These are phyloP conservation scores for Nitzschia sp. DNA, from an alignment of 108 stramenopile species.

Conservation along the genomic window DNA sequence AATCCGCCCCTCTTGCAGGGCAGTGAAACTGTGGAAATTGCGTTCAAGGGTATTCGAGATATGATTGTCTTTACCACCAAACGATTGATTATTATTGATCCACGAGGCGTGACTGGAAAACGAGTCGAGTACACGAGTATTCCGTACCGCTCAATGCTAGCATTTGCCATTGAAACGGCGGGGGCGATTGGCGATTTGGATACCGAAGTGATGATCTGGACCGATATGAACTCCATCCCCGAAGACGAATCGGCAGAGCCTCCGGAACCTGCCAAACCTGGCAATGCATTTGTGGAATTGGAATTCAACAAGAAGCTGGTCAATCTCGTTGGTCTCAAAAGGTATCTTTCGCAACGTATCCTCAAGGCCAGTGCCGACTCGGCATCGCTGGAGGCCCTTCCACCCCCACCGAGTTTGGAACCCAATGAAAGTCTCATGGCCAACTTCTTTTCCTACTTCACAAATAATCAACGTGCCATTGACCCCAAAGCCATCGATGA, in stretches of 20 bases:
- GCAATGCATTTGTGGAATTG: constrained; percentile 42
- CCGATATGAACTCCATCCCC: constrained; percentile 25
- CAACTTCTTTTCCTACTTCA: constrained; percentile 31
- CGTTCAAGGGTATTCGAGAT: constrained; percentile 65
- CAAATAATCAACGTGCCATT: constrained; percentile 53
- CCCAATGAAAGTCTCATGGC: constrained; percentile 9
- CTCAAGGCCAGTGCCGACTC: constrained; percentile 29
- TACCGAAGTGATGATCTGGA: constrained; percentile 50
- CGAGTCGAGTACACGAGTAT: constrained; percentile 52
- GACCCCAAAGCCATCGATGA: constrained; percentile 42
- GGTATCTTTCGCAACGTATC: constrained; percentile 42
- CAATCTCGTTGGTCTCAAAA: constrained; percentile 50
- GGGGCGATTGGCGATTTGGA: constrained; percentile 60
- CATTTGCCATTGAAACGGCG: constrained; percentile 61
- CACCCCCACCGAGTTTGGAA: constrained; percentile 8
- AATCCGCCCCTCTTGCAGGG: constrained; percentile 44
- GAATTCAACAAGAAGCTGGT: constrained; percentile 75
- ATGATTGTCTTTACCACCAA: constrained; percentile 64
- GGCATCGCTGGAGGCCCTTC: background rate
- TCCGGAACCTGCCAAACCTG: constrained; percentile 18
- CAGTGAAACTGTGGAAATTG: constrained; percentile 60
- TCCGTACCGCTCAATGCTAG: constrained; percentile 49
- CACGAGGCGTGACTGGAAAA: constrained; percentile 58
- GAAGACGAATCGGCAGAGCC: background rate
- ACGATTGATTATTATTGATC: constrained; percentile 58